Conservation (phyloP, 1,284 basidiomycete species). For the Athelia psychrophila region DNA sequence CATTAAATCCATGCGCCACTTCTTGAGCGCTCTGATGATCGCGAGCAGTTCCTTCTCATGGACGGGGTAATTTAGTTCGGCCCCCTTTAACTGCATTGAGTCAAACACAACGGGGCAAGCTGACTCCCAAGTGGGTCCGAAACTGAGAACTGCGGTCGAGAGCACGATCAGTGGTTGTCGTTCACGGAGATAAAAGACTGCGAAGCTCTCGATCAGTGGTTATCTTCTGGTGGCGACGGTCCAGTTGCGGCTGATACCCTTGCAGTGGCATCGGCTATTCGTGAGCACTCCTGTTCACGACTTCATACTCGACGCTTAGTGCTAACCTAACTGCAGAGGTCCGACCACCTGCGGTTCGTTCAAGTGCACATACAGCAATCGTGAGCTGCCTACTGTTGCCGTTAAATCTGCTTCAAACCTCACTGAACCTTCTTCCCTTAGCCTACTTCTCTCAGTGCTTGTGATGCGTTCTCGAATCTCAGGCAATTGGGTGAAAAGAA, state of each 20-base stretch:
- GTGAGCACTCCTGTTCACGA: neutral
- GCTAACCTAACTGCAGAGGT: constrained; percentile 6
- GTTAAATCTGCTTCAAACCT: no score
- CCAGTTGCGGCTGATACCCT: no score
- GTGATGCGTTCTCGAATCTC: no score
- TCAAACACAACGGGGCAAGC: constrained; percentile 15
- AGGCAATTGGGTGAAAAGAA: no score
- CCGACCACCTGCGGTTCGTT: constrained; percentile 7
- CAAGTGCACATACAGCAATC: constrained; percentile 6
- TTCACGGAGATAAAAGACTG: neutral
- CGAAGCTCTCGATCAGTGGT: neutral
- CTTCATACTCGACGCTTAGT: neutral
- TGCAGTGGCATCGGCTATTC: constrained; percentile 9
- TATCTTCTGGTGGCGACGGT: no score
- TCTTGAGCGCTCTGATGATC: constrained; percentile 15
- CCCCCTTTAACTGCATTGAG: constrained; percentile 10
- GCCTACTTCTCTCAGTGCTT: constrained; percentile 4
- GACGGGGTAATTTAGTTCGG: constrained; percentile 10
- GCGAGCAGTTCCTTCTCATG: no score
- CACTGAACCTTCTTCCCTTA: constrained; percentile 5
- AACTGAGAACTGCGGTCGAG: constrained; percentile 13
- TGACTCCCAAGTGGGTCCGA: constrained; percentile 12
- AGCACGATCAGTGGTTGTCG: neutral
- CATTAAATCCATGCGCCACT: constrained; percentile 11
- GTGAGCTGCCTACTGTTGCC: no score